Percentiles rank a stretch among this genome's conserved stretches.
These are phyloP conservation scores for Clathrus columnatus DNA, from an alignment of 768 basidiomycete genomes.

Conservation along the genomic window DNA sequence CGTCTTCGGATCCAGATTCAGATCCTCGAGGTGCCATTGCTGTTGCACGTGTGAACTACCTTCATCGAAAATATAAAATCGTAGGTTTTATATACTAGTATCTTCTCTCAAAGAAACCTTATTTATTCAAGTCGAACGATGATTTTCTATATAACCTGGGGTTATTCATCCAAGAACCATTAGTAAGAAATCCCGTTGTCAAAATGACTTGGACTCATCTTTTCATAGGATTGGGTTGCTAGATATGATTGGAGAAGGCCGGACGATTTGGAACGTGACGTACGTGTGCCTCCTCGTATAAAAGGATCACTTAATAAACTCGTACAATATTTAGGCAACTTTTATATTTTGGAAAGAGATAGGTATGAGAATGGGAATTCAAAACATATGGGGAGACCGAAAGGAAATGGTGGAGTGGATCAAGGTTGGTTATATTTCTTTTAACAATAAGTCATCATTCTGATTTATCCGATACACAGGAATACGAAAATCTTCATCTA, in stretches of 20 bases:
- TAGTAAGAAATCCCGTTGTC: background rate
- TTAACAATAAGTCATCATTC: background rate
- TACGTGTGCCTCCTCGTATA: background rate
- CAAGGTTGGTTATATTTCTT: background rate
- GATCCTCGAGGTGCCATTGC: background rate
- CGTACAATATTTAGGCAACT: background rate
- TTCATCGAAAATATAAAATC: background rate
- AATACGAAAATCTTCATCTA: background rate
- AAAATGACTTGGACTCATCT: background rate
- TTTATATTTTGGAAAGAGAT: background rate
- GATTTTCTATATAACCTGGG: background rate
- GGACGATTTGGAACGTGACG: background rate
- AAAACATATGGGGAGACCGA: background rate
- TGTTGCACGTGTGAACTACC: background rate
- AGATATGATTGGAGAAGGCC: background rate
- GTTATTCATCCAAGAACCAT: background rate
- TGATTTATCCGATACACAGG: background rate
- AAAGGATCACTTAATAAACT: no score
- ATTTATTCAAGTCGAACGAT: background rate
- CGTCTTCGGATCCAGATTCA: background rate
- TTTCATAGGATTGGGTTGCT: background rate
- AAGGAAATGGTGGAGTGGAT: background rate
- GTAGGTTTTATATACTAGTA: background rate
- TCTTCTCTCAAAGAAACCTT: background rate
- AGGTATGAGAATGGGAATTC: background rate